These are phyloP conservation scores for Metschnikowia similis DNA, from an alignment of 805 yeast genomes.

Conservation along the genomic window DNA sequence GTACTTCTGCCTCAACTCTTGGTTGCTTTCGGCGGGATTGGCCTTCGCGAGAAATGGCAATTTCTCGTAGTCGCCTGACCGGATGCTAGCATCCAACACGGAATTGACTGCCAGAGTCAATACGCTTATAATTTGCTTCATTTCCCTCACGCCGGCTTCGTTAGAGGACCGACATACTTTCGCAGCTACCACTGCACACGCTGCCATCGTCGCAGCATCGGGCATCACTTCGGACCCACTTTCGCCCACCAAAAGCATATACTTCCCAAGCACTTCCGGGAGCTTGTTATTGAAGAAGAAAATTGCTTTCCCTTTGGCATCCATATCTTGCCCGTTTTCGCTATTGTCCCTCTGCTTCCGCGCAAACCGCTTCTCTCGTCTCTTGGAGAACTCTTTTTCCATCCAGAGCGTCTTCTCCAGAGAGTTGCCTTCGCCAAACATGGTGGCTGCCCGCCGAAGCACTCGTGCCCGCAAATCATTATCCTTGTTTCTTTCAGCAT, in stretches of 20 bases:
- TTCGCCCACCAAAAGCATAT: conserved; percentile 34
- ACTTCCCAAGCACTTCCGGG: conserved; percentile 27
- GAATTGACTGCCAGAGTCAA: conserved; percentile 9
- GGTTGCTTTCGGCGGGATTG: not conserved
- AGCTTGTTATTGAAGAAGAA: conserved; percentile 23
- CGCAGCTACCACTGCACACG: conserved; percentile 23
- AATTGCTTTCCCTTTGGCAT: not conserved
- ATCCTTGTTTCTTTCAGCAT: conserved; percentile 78
- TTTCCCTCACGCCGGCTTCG: conserved; percentile 3
- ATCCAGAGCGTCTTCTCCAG: conserved; percentile 64
- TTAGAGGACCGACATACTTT: conserved; percentile 9
- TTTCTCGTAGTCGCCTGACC: conserved; percentile 9
- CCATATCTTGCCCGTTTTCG: not conserved
- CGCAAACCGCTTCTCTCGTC: conserved; percentile 57
- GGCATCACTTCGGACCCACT: conserved; percentile 31
- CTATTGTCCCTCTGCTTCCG: conserved; percentile 33
- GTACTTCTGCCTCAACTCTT: not conserved
- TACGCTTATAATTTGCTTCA: conserved; percentile 4
- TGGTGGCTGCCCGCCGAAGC: conserved; percentile 59
- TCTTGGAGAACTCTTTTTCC: conserved; percentile 61
- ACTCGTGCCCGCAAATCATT: conserved; percentile 81
- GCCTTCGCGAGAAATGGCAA: conserved; percentile 13
- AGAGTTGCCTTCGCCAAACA: conserved; percentile 61
- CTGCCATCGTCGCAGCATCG: conserved; percentile 21
- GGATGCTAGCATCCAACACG: conserved; percentile 10